phyloP scores from a whole-genome alignment of 2,329 filamentous ascomycete species.

The Parafenestella ontariensis region DNA sequence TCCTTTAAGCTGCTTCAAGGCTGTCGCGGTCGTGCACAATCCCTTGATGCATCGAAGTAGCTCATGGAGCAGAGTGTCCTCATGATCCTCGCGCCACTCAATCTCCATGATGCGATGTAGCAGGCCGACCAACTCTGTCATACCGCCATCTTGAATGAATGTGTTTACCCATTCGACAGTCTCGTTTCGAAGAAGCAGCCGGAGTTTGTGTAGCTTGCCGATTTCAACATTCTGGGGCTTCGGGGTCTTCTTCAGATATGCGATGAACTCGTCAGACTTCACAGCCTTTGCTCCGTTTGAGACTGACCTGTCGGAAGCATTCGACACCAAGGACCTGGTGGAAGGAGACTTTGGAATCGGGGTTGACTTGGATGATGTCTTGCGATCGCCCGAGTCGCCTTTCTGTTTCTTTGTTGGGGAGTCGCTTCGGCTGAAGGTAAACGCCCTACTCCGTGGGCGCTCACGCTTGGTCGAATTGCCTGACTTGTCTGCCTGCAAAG shows the following conservation, averaged over 20 bases:
- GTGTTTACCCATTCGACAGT: constrained; percentile 94
- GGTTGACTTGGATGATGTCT: constrained; percentile 71
- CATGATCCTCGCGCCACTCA: constrained; percentile 98
- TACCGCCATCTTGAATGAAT: constrained; percentile 87
- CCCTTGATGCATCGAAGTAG: constrained; percentile 92
- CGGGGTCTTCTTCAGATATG: constrained; percentile 80
- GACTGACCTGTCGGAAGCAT: constrained; percentile 64
- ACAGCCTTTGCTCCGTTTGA: constrained; percentile 77
- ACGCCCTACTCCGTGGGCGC: constrained; percentile 73
- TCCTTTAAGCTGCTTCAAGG: constrained; percentile 78
- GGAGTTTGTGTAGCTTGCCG: constrained; percentile 92
- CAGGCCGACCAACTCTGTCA: constrained; percentile 87
- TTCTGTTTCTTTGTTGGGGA: constrained; percentile 79
- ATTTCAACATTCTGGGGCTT: constrained; percentile 87
- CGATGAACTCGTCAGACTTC: constrained; percentile 82
- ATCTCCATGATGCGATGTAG: constrained; percentile 92
- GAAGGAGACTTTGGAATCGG: constrained; percentile 71
- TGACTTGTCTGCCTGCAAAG: constrained; percentile 16
- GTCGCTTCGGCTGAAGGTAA: constrained; percentile 77
- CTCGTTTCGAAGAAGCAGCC: constrained; percentile 88
- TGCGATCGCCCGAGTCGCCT: constrained; percentile 59
- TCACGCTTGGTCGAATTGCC: constrained; percentile 51
- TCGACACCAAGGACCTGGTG: constrained; percentile 61
- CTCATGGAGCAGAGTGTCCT: constrained; percentile 91
- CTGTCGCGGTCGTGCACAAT: constrained; percentile 87